Percentiles rank a stretch among this genome's conserved stretches.
phyloP scores from a whole-genome alignment of 2,329 filamentous ascomycete species.

The Fusarium chaquense region DNA sequence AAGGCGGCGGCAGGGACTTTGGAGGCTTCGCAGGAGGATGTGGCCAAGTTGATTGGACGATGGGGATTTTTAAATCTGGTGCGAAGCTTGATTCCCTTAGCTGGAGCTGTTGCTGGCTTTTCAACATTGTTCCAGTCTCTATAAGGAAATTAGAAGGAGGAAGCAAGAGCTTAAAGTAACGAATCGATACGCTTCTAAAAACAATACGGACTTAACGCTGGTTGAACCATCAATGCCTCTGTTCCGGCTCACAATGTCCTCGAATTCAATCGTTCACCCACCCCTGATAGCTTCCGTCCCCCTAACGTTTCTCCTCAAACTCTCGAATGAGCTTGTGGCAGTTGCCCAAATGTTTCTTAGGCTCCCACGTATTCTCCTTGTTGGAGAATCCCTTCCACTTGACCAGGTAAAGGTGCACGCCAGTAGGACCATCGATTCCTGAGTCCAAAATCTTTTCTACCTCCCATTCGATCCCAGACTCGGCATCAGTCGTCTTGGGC shows the following conservation, averaged over 20 bases:
- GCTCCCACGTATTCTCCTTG: constrained; percentile 67
- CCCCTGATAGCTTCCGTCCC: too few species aligned
- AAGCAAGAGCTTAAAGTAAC: neutral
- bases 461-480: constrained; percentile 55
- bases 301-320: constrained; percentile 50
- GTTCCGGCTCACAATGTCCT: neutral
- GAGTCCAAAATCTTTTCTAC: constrained; percentile 62
- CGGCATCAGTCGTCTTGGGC: constrained; percentile 27
- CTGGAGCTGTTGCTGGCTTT: constrained; percentile 46
- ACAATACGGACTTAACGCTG: neutral
- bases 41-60: constrained; percentile 43
- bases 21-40: constrained; percentile 29
- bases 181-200: too few species aligned
- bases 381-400: constrained; percentile 65
- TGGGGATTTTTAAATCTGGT: constrained; percentile 49
- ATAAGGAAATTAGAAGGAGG: neutral
- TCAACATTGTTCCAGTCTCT: constrained; percentile 36
- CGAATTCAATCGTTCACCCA: neutral
- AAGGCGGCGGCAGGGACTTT: constrained; percentile 40
- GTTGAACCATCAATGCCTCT: neutral
- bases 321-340: constrained; percentile 53
- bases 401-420: constrained; percentile 60
- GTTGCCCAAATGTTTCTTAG: constrained; percentile 57
- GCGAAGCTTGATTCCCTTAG: constrained; percentile 50
- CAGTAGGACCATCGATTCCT: constrained; percentile 53